These are phyloP conservation scores for Pythium oligandrum DNA, from an alignment of 352 stramenopile genomes.

Conservation along the genomic window DNA sequence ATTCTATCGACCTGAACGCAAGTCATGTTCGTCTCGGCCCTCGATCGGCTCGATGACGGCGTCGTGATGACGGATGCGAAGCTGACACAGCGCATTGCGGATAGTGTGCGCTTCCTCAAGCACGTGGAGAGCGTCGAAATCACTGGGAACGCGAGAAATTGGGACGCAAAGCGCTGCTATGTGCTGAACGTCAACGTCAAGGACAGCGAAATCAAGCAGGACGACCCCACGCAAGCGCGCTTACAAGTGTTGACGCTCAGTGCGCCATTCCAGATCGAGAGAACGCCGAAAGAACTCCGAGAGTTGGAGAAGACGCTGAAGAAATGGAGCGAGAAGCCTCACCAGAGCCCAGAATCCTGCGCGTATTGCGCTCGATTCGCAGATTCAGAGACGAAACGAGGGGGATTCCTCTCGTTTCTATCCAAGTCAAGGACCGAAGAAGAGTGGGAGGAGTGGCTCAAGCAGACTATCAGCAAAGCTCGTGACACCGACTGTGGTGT, in stretches of 20 bases:
- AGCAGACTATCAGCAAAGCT: neutral
- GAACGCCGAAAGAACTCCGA: slow-evolving; percentile 5
- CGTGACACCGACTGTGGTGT: neutral
- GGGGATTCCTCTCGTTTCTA: slow-evolving; percentile 2
- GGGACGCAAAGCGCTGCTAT: slow-evolving; percentile 11
- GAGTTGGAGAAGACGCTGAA: slow-evolving; percentile 6
- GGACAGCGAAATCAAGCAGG: slow-evolving; percentile 6
- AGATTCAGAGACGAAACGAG: neutral
- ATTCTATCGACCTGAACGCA: no score
- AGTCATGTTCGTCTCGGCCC: neutral
- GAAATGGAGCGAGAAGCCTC: neutral
- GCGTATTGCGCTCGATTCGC: no score
- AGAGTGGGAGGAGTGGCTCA: slow-evolving; percentile 16
- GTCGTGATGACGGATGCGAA: neutral
- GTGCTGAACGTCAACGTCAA: slow-evolving; percentile 10
- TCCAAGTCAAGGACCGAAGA: slow-evolving; percentile 3
- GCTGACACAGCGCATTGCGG: neutral
- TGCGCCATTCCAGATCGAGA: slow-evolving; percentile 16
- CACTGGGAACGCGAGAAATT: slow-evolving; percentile 2
- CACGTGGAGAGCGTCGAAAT: slow-evolving; percentile 15
- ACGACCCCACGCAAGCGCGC: neutral
- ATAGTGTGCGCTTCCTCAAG: slow-evolving; percentile 10
- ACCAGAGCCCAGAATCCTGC: no score
- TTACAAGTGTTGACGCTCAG: slow-evolving; percentile 1
- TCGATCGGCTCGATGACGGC: neutral